Evolutionary conservation across 305 asterid genomes (phyloP), one percentile per base, ranked within the genome.

Genomic region (Solanum chacoense): DNA sequence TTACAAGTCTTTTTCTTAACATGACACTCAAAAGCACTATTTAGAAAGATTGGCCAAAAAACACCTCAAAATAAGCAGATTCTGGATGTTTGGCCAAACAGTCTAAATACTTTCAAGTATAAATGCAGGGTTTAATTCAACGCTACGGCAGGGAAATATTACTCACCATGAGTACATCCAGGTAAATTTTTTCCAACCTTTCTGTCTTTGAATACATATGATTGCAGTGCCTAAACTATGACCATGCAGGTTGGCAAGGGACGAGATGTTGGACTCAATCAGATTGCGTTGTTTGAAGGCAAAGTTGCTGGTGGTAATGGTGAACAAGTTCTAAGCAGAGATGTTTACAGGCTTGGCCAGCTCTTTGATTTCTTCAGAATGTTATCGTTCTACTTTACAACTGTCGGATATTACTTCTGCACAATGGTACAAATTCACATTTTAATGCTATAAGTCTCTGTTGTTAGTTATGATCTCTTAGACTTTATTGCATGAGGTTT

Each of bases 291-390:
- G 71, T 96, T 96, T 92, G 99, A 96, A 94, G 99, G 99, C 11
- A 96, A 95, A 92, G 99, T 96, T 90, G 97, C 99, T 91, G 99
- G 99, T 20, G 99, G 98, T 73, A 96, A 96, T 90, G 99, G 99
- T 65, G 99, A 96, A 88, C 98, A 96, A 94, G 95, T 96, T 91
- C 97, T 96, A 83, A 96, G 98, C 89, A 93, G 99, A 93, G 99
- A 96, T 89, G 92, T 96, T 81, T 96, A 96, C 92, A 92, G 99
- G 93, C 98, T 96, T 90, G 99, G 99, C 71, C 98, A 96, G 94
- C 98, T 94, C 88, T 94, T 96, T 91, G 99, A 95, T 92, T 96
- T 96, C 91, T 95, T 96, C 91, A 92, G 98, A 92, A 96, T 95
- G 99, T 92, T 96, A 76, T 96, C 99, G 16, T 96, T 96, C 93